A percentile compares a stretch with the other conserved stretches of the same genome.
These are phyloP conservation scores for Xylogone sp. DNA, from an alignment of 2,329 filamentous ascomycete species.

Conservation along the genomic window DNA sequence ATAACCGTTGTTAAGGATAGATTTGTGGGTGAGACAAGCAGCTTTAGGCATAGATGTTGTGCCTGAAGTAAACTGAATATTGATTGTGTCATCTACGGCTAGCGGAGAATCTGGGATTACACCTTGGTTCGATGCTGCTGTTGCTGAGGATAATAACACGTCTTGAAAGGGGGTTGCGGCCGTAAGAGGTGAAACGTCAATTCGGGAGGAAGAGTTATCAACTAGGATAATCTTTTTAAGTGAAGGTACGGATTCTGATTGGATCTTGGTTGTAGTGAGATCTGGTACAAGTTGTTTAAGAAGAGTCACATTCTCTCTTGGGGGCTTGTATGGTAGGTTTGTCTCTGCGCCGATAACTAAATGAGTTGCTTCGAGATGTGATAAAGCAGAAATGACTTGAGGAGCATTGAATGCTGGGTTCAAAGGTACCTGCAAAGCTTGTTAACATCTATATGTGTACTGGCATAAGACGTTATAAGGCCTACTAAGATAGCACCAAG, in stretches of 20 bases:
- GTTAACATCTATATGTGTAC: constrained; percentile 1
- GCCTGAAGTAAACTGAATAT: constrained; percentile 97
- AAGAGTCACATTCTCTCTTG: constrained; percentile 55
- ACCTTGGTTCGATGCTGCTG: constrained; percentile 22
- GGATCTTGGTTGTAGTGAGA: constrained; percentile 31
- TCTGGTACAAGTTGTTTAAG: constrained; percentile 46
- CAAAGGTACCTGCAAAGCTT: constrained; percentile 62
- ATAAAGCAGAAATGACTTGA: constrained; percentile 75
- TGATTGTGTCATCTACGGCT: constrained; percentile 68
- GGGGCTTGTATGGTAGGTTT: constrained; percentile 68
- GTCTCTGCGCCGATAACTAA: constrained; percentile 86
- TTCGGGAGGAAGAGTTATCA: constrained; percentile 61
- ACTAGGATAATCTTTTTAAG: constrained; percentile 71
- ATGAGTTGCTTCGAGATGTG: constrained; percentile 68
- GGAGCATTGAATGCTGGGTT: constrained; percentile 83
- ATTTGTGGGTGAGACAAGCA: constrained; percentile 78
- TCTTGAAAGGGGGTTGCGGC: constrained; percentile 29
- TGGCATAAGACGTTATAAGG: constrained; percentile 1
- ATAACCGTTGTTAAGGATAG: constrained; percentile 89
- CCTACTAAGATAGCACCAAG: constrained; percentile 80
- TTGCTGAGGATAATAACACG: constrained; percentile 17
- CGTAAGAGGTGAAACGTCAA: constrained; percentile 39
- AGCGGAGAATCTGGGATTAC: constrained; percentile 45
- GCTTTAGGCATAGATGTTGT: constrained; percentile 90
- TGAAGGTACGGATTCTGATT: constrained; percentile 59